Evolutionary conservation across 768 basidiomycete species (phyloP), one percentile per base, ranked within the genome.

Genomic region (Agaricus subrufescens): DNA sequence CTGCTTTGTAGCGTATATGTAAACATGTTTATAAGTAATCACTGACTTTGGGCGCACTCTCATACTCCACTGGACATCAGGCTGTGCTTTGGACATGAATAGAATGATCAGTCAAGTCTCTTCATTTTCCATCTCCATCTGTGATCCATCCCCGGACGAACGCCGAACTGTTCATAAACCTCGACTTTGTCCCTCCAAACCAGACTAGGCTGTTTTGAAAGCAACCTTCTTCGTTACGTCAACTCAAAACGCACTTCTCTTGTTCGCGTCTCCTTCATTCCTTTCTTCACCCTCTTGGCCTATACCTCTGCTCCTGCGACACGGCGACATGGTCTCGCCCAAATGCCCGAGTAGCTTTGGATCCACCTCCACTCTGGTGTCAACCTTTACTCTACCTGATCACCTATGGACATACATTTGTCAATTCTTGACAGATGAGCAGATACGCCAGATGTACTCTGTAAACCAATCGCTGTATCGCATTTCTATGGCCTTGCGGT

Each of bases 401-500:
- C 26, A 43, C 10, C n/a, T 56, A 2, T 56, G 54, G 54, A 29
- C n/a, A 4, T 25, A 43, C 23, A 42, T 56, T 9, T 56, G 54
- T 34, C 54, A 40, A 4, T 56, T 30, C 39, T 25, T 56, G 47
- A 56, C 55, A 1, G 40, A 56, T 9, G 49, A 56, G 25, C 55
- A 56, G 27, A 31, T 50, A 44, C 55, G 40, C 31, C 48, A 43
- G 31, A 56, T 50, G 48, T 56, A 50, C 30, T 12, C 46, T 15
- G 25, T 56, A 19, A 56, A 56, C 15, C 48, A 43, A 12, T 15
- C 55, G 2, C 8, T 50, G 25, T 50, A 45, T 38, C 55, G 42
- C 15, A 56, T 56, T 29, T 37, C 55, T 26, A 50, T 56, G 55
- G 43, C 40, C 10, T 31, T 50, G 48, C 48, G 55, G 10, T 56